These are phyloP conservation scores for Rubia tinctorum DNA, from an alignment of 305 asterid species.

Conservation along the genomic window DNA sequence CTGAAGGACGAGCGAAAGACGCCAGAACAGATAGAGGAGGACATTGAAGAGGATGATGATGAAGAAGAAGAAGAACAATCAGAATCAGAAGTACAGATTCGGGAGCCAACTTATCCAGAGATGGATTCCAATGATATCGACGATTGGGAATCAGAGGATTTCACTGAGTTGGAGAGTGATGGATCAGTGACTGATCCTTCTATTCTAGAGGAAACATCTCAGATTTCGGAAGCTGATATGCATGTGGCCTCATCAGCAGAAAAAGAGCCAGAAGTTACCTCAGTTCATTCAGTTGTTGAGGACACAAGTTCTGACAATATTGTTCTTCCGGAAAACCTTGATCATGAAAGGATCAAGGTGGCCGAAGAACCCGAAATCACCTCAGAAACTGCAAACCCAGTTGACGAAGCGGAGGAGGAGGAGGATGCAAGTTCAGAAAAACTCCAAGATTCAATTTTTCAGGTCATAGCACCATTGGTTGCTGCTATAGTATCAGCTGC, in stretches of 20 bases:
- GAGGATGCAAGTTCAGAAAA: neutral
- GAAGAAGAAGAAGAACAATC: constrained; percentile 14
- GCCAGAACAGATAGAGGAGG: neutral
- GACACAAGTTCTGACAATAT: neutral
- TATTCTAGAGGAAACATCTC: constrained; percentile 14
- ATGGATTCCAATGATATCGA: constrained; percentile 20
- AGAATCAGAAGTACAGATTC: constrained; percentile 1
- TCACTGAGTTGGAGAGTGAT: constrained; percentile 15
- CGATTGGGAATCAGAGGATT: constrained; percentile 28
- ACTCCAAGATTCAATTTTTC: constrained; percentile 9
- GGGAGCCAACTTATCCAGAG: constrained; percentile 28
- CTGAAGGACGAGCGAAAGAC: constrained; percentile 7
- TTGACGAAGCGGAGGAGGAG: too few relatives aligned
- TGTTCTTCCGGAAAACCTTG: neutral
- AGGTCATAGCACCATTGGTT: constrained; percentile 15
- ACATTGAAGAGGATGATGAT: constrained; percentile 7
- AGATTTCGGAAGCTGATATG: neutral
- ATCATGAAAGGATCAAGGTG: too few relatives aligned
- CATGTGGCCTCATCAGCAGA: neutral
- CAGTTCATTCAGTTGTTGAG: constrained; percentile 10
- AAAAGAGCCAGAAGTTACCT: neutral
- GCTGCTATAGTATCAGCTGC: constrained; percentile 33
- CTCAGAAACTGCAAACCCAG: neutral
- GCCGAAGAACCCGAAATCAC: constrained; percentile 13
- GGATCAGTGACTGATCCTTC: constrained; percentile 22